Evolutionary conservation across 1,284 basidiomycete species (phyloP).

Genomic region (Puccinia horiana): DNA sequence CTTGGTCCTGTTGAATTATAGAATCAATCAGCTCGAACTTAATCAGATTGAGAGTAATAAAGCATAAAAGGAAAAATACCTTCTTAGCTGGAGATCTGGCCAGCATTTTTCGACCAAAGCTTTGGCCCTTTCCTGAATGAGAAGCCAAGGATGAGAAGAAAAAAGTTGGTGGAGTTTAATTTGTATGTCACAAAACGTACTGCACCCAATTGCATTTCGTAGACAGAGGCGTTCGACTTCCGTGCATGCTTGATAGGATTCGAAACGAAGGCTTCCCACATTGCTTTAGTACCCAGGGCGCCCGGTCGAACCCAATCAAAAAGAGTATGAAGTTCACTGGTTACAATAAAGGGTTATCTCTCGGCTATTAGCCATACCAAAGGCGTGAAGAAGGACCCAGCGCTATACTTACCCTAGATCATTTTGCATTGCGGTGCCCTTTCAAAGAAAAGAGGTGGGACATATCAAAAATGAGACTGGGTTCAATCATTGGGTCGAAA

Average conservation of each 20-base stretch:
- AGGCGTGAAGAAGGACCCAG: neutral
- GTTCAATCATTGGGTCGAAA: neutral
- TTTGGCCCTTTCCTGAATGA: conserved; percentile 13
- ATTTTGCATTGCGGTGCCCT: conserved; percentile 48
- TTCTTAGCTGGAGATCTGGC: conserved; percentile 44
- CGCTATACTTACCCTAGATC: conserved; percentile 26
- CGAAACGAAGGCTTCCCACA: conserved; percentile 46
- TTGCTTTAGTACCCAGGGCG: conserved; percentile 27
- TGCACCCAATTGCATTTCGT: conserved; percentile 27
- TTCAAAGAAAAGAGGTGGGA: neutral
- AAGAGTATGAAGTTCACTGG: conserved; percentile 41
- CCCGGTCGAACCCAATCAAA: conserved; percentile 47
- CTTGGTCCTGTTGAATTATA: conserved; percentile 28
- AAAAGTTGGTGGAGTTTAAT: neutral
- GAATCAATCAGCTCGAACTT: neutral
- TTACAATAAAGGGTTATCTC: neutral
- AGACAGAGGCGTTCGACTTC: conserved; percentile 38
- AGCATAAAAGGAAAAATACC: conserved; percentile 9
- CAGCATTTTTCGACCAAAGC: conserved; percentile 45
- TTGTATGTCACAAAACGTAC: conserved; percentile 11
- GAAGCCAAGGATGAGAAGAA: neutral
- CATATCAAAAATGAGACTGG: neutral
- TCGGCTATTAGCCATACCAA: neutral
- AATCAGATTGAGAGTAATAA: neutral
- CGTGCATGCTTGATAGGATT: conserved; percentile 29